Conservation (phyloP, 306 rosid species). For the Prunus fruticosa region DNA sequence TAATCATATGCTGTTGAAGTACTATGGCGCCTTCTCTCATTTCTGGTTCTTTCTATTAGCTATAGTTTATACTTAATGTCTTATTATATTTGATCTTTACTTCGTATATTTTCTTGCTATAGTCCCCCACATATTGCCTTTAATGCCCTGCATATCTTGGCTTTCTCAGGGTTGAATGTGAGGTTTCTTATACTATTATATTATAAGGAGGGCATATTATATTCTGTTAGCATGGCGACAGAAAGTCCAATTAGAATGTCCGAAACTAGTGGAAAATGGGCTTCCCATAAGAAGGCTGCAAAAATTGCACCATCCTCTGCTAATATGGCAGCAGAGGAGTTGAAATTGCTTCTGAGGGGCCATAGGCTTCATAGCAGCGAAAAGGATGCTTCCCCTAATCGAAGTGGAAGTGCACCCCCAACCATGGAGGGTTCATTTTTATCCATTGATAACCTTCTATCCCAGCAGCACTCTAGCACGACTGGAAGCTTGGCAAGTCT, state of each 20-base stretch:
- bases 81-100: not conserved
- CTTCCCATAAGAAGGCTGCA: conserved; percentile 47
- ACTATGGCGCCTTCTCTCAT: conserved; percentile 5
- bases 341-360: conserved; percentile 50
- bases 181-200: conserved; percentile 17
- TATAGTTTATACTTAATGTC: not conserved
- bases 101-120: not conserved
- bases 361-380: conserved; percentile 40
- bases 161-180: conserved; percentile 28
- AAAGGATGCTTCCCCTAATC: conserved; percentile 54
- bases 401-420: conserved; percentile 87
- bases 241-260: conserved; percentile 74
- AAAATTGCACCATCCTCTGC: conserved; percentile 37
- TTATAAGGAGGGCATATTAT: conserved; percentile 22
- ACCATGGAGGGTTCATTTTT: conserved; percentile 72
- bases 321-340: conserved; percentile 49
- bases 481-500: conserved; percentile 42
- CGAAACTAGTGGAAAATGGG: conserved; percentile 71
- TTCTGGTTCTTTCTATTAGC: not conserved
- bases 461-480: conserved; percentile 40
- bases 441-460: conserved; percentile 46
- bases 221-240: conserved; percentile 49
- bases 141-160: not conserved
- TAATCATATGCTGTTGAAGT: conserved; percentile 8
- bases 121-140: conserved; percentile 6